Evolutionary conservation across 306 rosid species (phyloP).

Genomic region (Alnus glutinosa): DNA sequence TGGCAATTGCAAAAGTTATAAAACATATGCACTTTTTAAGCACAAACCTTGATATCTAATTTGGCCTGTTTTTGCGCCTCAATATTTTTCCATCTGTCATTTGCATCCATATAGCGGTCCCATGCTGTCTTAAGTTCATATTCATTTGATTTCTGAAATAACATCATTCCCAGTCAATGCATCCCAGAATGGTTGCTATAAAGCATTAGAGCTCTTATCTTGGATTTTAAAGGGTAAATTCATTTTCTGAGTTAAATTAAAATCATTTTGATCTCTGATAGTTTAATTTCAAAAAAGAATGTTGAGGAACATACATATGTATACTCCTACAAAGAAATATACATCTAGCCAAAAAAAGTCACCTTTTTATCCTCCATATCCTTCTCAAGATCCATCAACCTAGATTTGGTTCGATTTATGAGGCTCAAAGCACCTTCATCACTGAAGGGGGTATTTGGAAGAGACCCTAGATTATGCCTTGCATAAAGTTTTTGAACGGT

Average conservation of each 20-base stretch:
- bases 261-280: conserved; percentile 16
- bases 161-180: conserved; percentile 17
- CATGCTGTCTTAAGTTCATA: conserved; percentile 58
- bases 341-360: conserved; percentile 15
- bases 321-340: neutral
- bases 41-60: conserved; percentile 60
- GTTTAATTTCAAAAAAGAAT: conserved; percentile 15
- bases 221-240: neutral
- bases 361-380: conserved; percentile 82
- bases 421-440: conserved; percentile 63
- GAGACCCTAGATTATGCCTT: conserved; percentile 71
- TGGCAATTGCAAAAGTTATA: conserved; percentile 15
- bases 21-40: conserved; percentile 12
- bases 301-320: neutral
- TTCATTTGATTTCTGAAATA: conserved; percentile 63
- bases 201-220: neutral
- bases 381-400: conserved; percentile 70
- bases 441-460: conserved; percentile 66
- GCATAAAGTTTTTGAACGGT: conserved; percentile 54
- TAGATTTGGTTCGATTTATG: conserved; percentile 64
- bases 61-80: conserved; percentile 71
- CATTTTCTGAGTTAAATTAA: neutral
- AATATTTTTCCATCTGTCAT: conserved; percentile 56
- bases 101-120: conserved; percentile 69
- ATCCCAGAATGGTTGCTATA: neutral